Base-by-base conservation (phyloP, 2,329 filamentous ascomycete species). In the Mycosphaerelloides madeirae region DNA sequence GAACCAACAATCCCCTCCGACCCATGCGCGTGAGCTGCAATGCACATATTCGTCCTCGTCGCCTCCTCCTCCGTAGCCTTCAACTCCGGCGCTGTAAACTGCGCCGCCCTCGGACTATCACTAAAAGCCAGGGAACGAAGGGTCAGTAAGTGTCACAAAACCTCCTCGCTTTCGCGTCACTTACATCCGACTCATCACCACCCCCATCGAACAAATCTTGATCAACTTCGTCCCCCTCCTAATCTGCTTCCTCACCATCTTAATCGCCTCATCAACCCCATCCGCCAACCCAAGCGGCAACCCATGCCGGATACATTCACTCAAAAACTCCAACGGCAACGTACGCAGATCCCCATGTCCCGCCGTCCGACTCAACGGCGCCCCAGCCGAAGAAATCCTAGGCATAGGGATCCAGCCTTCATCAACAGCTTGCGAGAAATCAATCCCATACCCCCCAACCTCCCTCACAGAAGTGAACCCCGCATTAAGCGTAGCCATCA, bases 401-500 rank as follows among this genome's bases (percentile, higher is more conserved):
- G 73, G 73, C 0, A 73, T 73, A 9, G 69, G 52, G 25, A 77
- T 63, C 25, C 59, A 60, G 2, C 72, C 73, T 31, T 73, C 68
- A 3, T 69, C 57, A 35, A 78, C 66, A 1, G 67, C 67, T 3
- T 60, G 59, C 3, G 61, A 56, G 11, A 76, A 51, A 31, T 77
- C 72, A 3, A 69, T 66, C 1, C 63, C 73, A 48, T 67, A 74
- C 1, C 74, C 75, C 1, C 65, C 73, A 2, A 76, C 55, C 49
- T 78, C 76, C n/a, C 75, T 64, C 5, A 77, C 64, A 8, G 68
- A 72, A 1, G 75, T 78, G 60, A 74, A 76, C 7, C 76, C 75
- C 3, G 68, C 67, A 51, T 73, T 64, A 5, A 76, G 62, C 1
- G 69, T 69, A 4, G 60, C 61, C 19, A 64, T 56, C 5, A 71